These are phyloP conservation scores for Penicillium salamii DNA, from an alignment of 495 filamentous ascomycete species.

Conservation along the genomic window DNA sequence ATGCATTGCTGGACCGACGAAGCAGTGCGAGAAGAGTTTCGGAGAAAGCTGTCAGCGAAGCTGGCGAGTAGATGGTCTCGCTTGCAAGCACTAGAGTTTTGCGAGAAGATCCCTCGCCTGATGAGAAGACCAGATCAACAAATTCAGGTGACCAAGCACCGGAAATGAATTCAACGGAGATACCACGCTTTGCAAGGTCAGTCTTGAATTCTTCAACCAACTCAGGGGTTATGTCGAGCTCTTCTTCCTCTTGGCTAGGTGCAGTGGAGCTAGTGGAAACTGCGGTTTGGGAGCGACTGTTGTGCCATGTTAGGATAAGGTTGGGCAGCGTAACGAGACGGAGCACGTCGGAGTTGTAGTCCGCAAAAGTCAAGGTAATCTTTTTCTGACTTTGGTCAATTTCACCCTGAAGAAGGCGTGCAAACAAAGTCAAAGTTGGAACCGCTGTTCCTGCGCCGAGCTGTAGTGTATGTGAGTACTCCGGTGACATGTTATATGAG, in stretches of 20 bases:
- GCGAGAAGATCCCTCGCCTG: conserved; percentile 1
- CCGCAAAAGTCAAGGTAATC: conserved; percentile 70
- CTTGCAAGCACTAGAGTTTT: conserved; percentile 69
- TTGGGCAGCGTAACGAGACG: conserved; percentile 88
- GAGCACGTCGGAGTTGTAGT: conserved; percentile 87
- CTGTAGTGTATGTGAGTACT: conserved; percentile 36
- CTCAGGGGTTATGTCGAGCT: conserved; percentile 69
- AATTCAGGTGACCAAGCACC: conserved; percentile 79
- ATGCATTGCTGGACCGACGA: conserved; percentile 44
- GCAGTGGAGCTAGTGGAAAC: conserved; percentile 7
- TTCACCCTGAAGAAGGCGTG: conserved; percentile 54
- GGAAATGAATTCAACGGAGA: conserved; percentile 71
- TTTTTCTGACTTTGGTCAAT: conserved; percentile 16
- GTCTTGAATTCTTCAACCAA: conserved; percentile 60
- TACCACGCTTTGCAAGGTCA: conserved; percentile 52
- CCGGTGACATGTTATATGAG: not conserved
- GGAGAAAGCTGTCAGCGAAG: conserved; percentile 69
- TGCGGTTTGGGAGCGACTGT: conserved; percentile 18
- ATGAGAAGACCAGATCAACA: conserved; percentile 50
- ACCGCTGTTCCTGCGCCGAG: conserved; percentile 90
- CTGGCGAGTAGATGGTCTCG: conserved; percentile 92
- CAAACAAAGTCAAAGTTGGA: conserved; percentile 75
- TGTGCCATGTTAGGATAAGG: conserved; percentile 74
- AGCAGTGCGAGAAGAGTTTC: conserved; percentile 67
- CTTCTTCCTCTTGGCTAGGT: conserved; percentile 53